Base-by-base conservation (phyloP, 1,139 yeast genomes). In the Suhomyces coccinellae region DNA sequence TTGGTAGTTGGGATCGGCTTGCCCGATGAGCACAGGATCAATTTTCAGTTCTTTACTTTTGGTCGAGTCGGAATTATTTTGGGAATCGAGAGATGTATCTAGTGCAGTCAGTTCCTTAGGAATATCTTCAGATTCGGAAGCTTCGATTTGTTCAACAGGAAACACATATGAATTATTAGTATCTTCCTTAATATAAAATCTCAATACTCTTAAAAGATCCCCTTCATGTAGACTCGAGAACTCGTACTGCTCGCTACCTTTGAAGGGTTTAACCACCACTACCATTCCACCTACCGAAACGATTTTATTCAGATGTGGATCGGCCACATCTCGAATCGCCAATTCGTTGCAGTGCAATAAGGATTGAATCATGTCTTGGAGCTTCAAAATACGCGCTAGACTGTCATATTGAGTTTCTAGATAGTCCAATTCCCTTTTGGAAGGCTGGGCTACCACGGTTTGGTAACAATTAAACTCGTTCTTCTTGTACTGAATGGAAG, bases 271-370 rank as follows among this genome's bases (percentile, higher is more conserved):
- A 4, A 69, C 62, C 3, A 67, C 72, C n/a, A 69, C 73, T 4
- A 69, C 75, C 12, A 67, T 58, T 1, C 63, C 66, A 1, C 77
- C 77, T 7, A 68, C 54, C 1, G 51, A 36, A 11, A 71, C 67
- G 13, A 41, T 39, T 14, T 52, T 56, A 5, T 57, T 53, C 59
- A 67, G 69, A 39, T 55, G 67, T 3, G 67, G 68, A 44, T 71
- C 76, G 14, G 53, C 43, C 0, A 69, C 69, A 33, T 55, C 52
- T 32, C 55, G 56, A 28, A 67, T 64, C 1, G 55, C 48, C 12
- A 29, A 30, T 12, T 48, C 50, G 16, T 40, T 38, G 13, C 38
- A 43, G 30, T 52, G 50, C n/a, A 53, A 40, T 12, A 57, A 52
- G n/a, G 47, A 40, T 31, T 57, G 56, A 20, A 58, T 50, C 42